Percentiles rank a stretch among this genome's conserved stretches.
phyloP scores from a whole-genome alignment of 345 rosid genomes.

The Eucalyptus melliodora region DNA sequence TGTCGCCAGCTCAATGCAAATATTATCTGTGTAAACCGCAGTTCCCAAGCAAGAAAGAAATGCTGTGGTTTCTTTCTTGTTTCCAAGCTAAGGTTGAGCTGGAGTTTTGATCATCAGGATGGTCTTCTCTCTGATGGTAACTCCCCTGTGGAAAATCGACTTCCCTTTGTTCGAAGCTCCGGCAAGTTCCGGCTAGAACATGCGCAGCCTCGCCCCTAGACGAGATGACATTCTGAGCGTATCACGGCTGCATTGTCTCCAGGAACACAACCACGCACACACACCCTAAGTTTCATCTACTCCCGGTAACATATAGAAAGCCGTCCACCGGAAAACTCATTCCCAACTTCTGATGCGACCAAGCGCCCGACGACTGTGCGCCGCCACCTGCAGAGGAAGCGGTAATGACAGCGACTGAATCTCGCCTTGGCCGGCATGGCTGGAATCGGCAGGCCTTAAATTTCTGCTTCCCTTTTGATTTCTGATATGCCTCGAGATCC shows the following conservation, averaged over 20 bases:
- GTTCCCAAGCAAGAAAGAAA: neutral
- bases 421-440: neutral
- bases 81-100: neutral
- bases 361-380: neutral
- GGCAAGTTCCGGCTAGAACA: neutral
- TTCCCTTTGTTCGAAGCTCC: neutral
- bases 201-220: neutral
- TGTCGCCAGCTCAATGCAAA: neutral
- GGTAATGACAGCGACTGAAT: accelerated
- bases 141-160: neutral
- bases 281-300: neutral
- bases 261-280: neutral
- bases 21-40: neutral
- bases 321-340: neutral
- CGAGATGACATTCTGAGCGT: neutral
- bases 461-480: neutral
- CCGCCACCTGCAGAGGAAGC: neutral
- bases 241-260: neutral
- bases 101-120: neutral
- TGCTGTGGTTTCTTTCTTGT: neutral
- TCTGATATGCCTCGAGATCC: neutral
- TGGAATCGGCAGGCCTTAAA: neutral
- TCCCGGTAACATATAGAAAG: neutral
- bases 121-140: neutral
- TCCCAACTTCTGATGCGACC: neutral